Evolutionary conservation across 495 filamentous ascomycete species (phyloP).

Genomic region (Penicillium samsonianum): DNA sequence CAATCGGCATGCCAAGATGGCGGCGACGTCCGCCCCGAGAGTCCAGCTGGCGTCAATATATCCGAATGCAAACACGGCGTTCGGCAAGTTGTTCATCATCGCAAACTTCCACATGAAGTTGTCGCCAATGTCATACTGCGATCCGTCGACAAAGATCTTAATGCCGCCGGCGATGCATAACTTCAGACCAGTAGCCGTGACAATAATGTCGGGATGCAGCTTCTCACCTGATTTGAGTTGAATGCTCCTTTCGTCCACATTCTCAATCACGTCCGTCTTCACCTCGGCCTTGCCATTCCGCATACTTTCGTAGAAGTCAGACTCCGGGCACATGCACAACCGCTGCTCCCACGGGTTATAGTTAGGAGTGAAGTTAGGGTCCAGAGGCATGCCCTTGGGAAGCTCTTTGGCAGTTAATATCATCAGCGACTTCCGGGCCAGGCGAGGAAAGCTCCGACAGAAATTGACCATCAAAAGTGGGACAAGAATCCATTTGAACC

Average conservation of each 20-base stretch:
- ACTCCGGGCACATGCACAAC: constrained; percentile 10
- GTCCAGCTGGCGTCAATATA: constrained; percentile 48
- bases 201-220: constrained; percentile 58
- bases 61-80: constrained; percentile 37
- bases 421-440: constrained; percentile 39
- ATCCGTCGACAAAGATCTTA: constrained; percentile 29
- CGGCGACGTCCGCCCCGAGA: constrained; percentile 40
- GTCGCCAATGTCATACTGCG: constrained; percentile 19
- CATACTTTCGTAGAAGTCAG: constrained; percentile 8
- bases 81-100: constrained; percentile 47
- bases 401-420: constrained; percentile 43
- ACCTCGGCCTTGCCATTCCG: constrained; percentile 18
- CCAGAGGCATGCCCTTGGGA: constrained; percentile 50
- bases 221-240: constrained; percentile 50
- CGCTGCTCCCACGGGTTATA: constrained; percentile 72
- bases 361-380: constrained; percentile 64
- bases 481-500: constrained; percentile 27
- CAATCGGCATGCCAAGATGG: constrained; percentile 27
- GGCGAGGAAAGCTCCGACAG: constrained; percentile 52
- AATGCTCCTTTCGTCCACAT: constrained; percentile 55
- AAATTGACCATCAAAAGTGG: constrained; percentile 41
- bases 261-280: constrained; percentile 50
- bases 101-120: constrained; percentile 43
- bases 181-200: constrained; percentile 62
- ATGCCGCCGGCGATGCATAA: constrained; percentile 34